phyloP scores from a whole-genome alignment of 345 rosid species.

The Aurinia saxatilis region DNA sequence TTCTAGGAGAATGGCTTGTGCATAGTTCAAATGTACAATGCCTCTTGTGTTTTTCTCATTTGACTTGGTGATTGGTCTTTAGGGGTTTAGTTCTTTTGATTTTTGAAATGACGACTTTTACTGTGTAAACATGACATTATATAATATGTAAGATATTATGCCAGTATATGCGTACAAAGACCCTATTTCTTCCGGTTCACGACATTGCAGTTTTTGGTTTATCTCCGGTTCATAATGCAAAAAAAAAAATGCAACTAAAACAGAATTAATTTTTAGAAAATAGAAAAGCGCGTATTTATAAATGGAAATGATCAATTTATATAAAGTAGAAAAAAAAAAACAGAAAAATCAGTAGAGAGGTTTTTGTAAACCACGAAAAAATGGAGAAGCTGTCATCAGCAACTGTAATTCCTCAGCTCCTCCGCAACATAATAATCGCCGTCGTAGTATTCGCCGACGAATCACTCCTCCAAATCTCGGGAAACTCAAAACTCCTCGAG shows the following conservation, averaged over 20 bases:
- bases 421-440: constrained; percentile 47
- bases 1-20: neutral
- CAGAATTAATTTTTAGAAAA: neutral
- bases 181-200: neutral
- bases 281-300: constrained; percentile 6
- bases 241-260: neutral
- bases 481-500: constrained; percentile 43
- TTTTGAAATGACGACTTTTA: neutral
- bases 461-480: constrained; percentile 41
- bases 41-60: neutral
- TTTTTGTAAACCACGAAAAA: constrained; percentile 2
- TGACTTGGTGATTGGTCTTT: constrained; percentile 11
- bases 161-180: no score
- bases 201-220: neutral
- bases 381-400: constrained; percentile 41
- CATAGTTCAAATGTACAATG: neutral
- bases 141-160: no score
- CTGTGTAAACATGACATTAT: no score
- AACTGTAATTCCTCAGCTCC: constrained; percentile 47
- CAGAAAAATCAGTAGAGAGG: neutral
- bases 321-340: neutral
- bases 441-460: constrained; percentile 52
- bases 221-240: neutral
- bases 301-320: neutral
- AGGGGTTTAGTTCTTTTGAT: neutral